phyloP scores from a whole-genome alignment of 2,329 filamentous ascomycete species.

The Phoma herbarum region DNA sequence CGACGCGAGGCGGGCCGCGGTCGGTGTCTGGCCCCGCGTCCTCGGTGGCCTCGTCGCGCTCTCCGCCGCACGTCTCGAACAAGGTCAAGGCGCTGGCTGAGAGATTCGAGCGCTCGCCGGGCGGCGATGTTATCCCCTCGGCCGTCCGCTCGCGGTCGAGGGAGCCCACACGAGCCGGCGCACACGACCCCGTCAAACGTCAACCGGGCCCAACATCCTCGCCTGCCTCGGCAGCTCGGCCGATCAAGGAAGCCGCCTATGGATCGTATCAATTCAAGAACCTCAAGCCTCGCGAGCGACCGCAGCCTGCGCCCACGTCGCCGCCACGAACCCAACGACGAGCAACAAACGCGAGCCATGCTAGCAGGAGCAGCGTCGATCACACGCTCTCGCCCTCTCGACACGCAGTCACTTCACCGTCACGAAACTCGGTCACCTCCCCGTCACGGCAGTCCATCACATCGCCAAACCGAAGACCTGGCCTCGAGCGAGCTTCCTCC shows the following conservation, averaged over 20 bases:
- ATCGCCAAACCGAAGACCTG: constrained; percentile 35
- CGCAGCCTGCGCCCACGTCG: constrained; percentile 45
- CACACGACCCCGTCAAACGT: constrained; percentile 27
- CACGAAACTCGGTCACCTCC: constrained; percentile 17
- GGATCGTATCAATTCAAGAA: constrained; percentile 49
- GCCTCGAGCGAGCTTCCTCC: constrained; percentile 25
- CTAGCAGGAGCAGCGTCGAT: constrained; percentile 36
- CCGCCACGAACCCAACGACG: constrained; percentile 38
- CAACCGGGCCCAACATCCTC: constrained; percentile 35
- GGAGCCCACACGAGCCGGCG: constrained; percentile 27
- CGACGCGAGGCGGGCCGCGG: constrained; percentile 34
- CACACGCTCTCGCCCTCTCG: constrained; percentile 34
- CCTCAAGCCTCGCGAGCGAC: constrained; percentile 47
- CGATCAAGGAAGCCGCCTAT: constrained; percentile 43
- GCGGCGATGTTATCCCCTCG: constrained; percentile 32
- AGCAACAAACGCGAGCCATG: constrained; percentile 32
- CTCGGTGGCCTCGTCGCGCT: constrained; percentile 32
- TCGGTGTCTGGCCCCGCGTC: constrained; percentile 45
- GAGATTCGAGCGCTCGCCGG: constrained; percentile 48
- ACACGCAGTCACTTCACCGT: constrained; percentile 24
- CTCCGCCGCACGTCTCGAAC: constrained; percentile 37
- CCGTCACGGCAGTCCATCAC: constrained; percentile 32
- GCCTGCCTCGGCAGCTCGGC: constrained; percentile 38
- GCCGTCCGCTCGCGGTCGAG: constrained; percentile 34
- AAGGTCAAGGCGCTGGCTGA: constrained; percentile 50